Percentiles rank a stretch among this genome's conserved stretches.
These are phyloP conservation scores for Trametes versicolor DNA, from an alignment of 1,284 basidiomycete species.

Conservation along the genomic window DNA sequence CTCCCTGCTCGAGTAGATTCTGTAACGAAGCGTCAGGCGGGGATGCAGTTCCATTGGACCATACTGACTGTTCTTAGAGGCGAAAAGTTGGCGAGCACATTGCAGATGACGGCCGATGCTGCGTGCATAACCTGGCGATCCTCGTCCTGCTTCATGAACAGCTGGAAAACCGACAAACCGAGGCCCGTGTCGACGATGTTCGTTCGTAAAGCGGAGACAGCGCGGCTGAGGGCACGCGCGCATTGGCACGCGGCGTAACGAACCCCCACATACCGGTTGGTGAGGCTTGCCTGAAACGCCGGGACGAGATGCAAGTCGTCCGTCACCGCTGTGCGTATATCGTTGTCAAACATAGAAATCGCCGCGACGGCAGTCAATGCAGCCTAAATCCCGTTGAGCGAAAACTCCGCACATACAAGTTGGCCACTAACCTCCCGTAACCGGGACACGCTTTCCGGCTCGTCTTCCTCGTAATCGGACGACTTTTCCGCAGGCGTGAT, in stretches of 20 bases:
- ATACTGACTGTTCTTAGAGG: slow-evolving; percentile 74
- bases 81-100: slow-evolving; percentile 88
- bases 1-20: slow-evolving; percentile 70
- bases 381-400: slow-evolving; percentile 55
- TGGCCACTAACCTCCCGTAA: slow-evolving; percentile 67
- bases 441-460: slow-evolving; percentile 64
- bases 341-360: slow-evolving; percentile 74
- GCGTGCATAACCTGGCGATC: slow-evolving; percentile 78
- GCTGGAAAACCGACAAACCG: slow-evolving; percentile 72
- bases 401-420: not conserved
- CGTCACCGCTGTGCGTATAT: slow-evolving; percentile 73
- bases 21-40: slow-evolving; percentile 39
- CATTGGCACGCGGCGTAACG: slow-evolving; percentile 89
- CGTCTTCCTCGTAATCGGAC: slow-evolving; percentile 64
- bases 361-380: slow-evolving; percentile 76
- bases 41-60: not conserved
- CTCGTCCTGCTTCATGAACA: slow-evolving; percentile 65
- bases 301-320: slow-evolving; percentile 64
- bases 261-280: slow-evolving; percentile 75
- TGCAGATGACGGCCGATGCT: slow-evolving; percentile 82
- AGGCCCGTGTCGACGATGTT: slow-evolving; percentile 86
- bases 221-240: slow-evolving; percentile 81
- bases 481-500: slow-evolving; percentile 59
- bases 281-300: slow-evolving; percentile 62
- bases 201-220: slow-evolving; percentile 82